phyloP scores from a whole-genome alignment of 768 basidiomycete species.

The Tulasnella sp. region DNA sequence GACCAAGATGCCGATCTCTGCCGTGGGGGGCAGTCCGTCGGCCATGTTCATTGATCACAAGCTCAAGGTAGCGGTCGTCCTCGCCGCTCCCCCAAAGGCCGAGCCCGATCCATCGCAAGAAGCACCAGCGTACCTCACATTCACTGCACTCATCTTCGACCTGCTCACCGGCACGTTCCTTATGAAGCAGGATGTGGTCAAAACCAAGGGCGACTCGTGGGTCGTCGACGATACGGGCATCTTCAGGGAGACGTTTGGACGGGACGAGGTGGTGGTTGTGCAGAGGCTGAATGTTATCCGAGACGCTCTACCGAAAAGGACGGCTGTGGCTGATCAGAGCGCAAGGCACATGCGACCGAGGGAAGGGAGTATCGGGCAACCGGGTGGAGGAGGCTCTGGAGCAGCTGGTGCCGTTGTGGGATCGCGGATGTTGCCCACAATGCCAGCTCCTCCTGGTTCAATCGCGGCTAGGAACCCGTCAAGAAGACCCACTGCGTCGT shows the following conservation, averaged over 20 bases:
- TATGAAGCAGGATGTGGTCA: not conserved
- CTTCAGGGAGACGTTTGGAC: conserved; percentile 6
- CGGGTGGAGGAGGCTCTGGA: too few species aligned
- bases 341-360: too few species aligned
- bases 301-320: not conserved
- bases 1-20: conserved; percentile 3
- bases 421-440: too few species aligned
- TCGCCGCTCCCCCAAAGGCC: not conserved
- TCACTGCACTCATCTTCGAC: conserved; percentile 5
- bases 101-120: not conserved
- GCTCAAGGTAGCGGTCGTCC: conserved; percentile 2
- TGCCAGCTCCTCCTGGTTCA: too few species aligned
- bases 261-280: not conserved
- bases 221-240: conserved; percentile 12
- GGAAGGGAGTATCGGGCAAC: too few species aligned
- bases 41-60: conserved; percentile 13
- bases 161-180: conserved; percentile 7
- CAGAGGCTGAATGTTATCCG: conserved; percentile 3
- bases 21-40: not conserved
- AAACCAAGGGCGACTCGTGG: not conserved
- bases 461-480: too few species aligned
- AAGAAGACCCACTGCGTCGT: too few species aligned
- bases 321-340: too few species aligned
- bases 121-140: not conserved
- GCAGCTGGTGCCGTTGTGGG: too few species aligned